These are phyloP conservation scores for Ceratocystiopsis sp. DNA, from an alignment of 2,329 filamentous ascomycete species.

Conservation along the genomic window DNA sequence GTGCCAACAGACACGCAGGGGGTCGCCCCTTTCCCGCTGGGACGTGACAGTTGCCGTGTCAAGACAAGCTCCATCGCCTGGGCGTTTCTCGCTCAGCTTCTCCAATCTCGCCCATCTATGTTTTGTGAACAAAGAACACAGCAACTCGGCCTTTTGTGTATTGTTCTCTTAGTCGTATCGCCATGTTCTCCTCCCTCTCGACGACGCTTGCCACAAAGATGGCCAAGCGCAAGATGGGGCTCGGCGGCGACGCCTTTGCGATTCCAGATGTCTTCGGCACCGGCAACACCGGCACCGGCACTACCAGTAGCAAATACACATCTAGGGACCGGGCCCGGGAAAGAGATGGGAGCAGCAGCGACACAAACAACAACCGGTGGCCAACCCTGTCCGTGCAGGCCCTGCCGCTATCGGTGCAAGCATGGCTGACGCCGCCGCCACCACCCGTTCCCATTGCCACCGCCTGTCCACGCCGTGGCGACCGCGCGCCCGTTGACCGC, in stretches of 20 bases:
- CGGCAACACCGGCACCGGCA: constrained; percentile 5
- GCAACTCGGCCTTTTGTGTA: no score
- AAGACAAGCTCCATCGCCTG: background rate
- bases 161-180: constrained; percentile 4
- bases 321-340: constrained; percentile 13
- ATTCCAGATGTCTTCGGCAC: constrained; percentile 17
- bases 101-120: background rate
- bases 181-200: constrained; percentile 37
- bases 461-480: constrained; percentile 28
- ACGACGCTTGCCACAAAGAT: constrained; percentile 43
- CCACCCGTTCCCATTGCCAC: constrained; percentile 28
- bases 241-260: constrained; percentile 31
- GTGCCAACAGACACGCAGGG: no score
- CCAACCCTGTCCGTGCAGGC: constrained; percentile 29
- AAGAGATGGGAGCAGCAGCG: constrained; percentile 10
- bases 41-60: no score
- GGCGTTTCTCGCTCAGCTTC: background rate
- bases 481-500: constrained; percentile 29
- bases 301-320: no score
- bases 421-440: constrained; percentile 34
- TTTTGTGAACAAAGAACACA: background rate
- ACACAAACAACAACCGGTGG: constrained; percentile 16
- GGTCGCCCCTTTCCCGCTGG: no score
- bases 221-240: constrained; percentile 38
- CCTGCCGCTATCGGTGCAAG: constrained; percentile 33